These are phyloP conservation scores for Porphyra umbilicalis DNA, from an alignment of 31 red algal genomes.

Conservation along the genomic window DNA sequence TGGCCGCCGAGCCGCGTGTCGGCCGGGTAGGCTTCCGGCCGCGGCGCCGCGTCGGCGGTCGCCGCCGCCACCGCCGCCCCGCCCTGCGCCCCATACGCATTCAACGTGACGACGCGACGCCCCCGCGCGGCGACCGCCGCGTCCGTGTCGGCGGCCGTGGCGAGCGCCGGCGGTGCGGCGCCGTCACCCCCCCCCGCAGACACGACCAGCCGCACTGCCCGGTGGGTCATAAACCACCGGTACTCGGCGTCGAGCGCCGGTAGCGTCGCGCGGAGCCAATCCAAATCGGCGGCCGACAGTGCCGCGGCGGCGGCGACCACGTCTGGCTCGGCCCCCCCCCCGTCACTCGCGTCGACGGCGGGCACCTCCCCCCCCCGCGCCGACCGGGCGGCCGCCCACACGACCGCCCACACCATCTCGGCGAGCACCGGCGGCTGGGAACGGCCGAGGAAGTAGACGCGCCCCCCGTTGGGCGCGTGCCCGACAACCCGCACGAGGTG, in stretches of 20 bases:
- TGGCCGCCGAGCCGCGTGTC: background rate
- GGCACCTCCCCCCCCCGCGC: too few relatives aligned
- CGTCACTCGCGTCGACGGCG: background rate
- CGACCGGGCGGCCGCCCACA: background rate
- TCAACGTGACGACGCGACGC: background rate
- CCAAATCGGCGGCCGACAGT: background rate
- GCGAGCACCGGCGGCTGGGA: slow-evolving; percentile 81
- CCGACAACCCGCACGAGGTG: slow-evolving; percentile 55
- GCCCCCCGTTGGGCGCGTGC: slow-evolving; percentile 74
- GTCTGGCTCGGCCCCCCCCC: background rate
- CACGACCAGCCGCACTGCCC: slow-evolving; percentile 15
- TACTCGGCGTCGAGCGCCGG: slow-evolving; percentile 59
- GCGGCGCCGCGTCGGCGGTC: slow-evolving; percentile 28
- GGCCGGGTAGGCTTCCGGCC: slow-evolving; percentile 53
- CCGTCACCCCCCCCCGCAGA: background rate
- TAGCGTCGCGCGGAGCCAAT: slow-evolving; percentile 44
- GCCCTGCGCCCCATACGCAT: background rate
- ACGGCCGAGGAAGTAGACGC: slow-evolving; percentile 80
- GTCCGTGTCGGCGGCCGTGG: slow-evolving; percentile 15
- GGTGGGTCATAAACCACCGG: slow-evolving; percentile 21
- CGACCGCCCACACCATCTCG: slow-evolving; percentile 21
- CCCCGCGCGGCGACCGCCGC: slow-evolving; percentile 23
- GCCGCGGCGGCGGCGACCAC: slow-evolving; percentile 1
- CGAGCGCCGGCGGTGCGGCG: slow-evolving; percentile 8
- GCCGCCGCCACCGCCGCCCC: background rate